Base-by-base conservation (phyloP, 108 stramenopile genomes). In the Schizochytrium sp. region DNA sequence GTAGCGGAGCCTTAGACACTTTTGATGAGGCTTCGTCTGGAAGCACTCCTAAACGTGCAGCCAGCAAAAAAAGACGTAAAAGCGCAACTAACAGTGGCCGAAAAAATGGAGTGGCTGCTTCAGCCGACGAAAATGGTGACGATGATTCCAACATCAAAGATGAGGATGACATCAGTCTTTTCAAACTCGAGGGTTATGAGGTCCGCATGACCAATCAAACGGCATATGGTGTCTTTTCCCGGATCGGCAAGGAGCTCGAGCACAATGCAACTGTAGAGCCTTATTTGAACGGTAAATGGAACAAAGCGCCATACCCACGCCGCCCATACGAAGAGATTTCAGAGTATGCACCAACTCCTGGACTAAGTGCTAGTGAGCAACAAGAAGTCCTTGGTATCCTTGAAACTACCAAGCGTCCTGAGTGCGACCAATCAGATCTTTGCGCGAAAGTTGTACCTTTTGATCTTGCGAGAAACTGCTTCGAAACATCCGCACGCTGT, bases 181-280 rank as follows among this genome's bases (percentile, higher is more conserved):
- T 69, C 28, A 69, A 69, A 15, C 64, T 69, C 28, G 64, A 69
- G 28, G 64, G 64, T 1, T 44, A 69, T 44, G 64, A 69, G 28
- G 64, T 83, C 1, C 76, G 76, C 50, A 83, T 83, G 76, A 83
- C 76, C 45, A 83, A 83, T 15, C 64, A 69, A 15, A 15, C 44
- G 12, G 64, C 64, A 7, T 69, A 69, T 15, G 28, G 64, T 15
- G 64, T 69, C 19, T 69, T 69, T 69, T 44, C 42, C 44, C 64
- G 64, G n/a, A 28, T 83, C 17, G 50, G 76, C 8, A 47, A 40
- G 50, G 76, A 49, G 28, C 76, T 83, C 50, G 76, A 83, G 47
- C 50, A 83, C 47, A 83, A 83, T 40, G 76, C 76, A 1, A 83
- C 50, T 13, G 53, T 49, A 15, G 76, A 83, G 47, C 76, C 76